Conservation (phyloP, 495 filamentous ascomycete species). For the Penicillium silybi region DNA sequence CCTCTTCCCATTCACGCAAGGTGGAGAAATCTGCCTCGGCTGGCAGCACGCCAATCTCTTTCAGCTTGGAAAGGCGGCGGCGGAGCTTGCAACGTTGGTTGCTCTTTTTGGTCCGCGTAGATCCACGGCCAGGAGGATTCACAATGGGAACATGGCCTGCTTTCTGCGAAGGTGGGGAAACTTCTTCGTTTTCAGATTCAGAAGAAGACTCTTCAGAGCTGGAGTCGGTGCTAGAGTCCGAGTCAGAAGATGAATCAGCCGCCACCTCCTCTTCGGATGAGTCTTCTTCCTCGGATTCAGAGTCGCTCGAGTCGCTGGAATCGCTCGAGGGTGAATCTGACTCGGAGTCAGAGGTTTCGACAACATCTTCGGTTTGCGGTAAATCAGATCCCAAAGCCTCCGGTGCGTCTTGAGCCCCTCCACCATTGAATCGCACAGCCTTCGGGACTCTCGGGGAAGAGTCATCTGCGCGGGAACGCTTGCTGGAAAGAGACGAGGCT, state of each 20-base stretch:
- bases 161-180: not conserved
- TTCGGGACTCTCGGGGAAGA: slow-evolving; percentile 30
- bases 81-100: slow-evolving; percentile 51
- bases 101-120: slow-evolving; percentile 46
- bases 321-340: slow-evolving; percentile 13
- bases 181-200: slow-evolving; percentile 26
- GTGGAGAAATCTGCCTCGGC: slow-evolving; percentile 45
- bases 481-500: slow-evolving; percentile 26
- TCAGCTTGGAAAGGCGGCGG: slow-evolving; percentile 45
- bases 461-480: slow-evolving; percentile 22
- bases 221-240: slow-evolving; percentile 29
- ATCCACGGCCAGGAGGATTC: slow-evolving; percentile 42
- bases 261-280: slow-evolving; percentile 16
- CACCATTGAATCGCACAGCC: slow-evolving; percentile 31
- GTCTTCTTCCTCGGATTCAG: slow-evolving; percentile 3
- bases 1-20: slow-evolving; percentile 36
- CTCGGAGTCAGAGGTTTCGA: not conserved
- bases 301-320: not conserved
- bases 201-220: slow-evolving; percentile 21
- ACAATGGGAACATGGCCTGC: slow-evolving; percentile 2
- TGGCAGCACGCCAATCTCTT: slow-evolving; percentile 46
- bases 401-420: slow-evolving; percentile 7
- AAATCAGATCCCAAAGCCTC: not conserved
- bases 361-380: not conserved
- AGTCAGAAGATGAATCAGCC: slow-evolving; percentile 12